Percentiles rank a stretch among this genome's conserved stretches.
phyloP scores from a whole-genome alignment of 2,329 filamentous ascomycete genomes.

The Thielaviopsis punctulata region DNA sequence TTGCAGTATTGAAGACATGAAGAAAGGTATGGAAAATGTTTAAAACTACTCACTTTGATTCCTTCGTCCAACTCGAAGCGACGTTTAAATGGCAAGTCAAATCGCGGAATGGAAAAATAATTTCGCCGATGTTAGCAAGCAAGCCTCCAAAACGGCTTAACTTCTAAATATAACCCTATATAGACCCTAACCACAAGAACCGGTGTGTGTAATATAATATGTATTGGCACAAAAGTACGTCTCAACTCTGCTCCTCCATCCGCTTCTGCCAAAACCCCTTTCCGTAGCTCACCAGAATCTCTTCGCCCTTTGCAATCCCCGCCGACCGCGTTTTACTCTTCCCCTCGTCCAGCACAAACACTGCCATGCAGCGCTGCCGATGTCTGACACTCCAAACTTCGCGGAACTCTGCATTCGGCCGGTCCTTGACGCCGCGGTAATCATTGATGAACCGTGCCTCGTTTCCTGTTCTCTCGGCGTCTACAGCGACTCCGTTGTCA shows the following conservation, averaged over 20 bases:
- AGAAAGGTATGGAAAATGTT: not conserved
- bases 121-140: not conserved
- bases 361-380: slow-evolving; percentile 36
- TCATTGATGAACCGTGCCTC: slow-evolving; percentile 52
- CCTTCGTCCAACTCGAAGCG: not conserved
- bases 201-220: not conserved
- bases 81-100: not conserved
- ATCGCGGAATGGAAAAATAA: slow-evolving; percentile 6
- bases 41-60: not conserved
- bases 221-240: not conserved
- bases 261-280: slow-evolving; percentile 42
- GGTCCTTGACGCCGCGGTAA: slow-evolving; percentile 38
- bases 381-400: slow-evolving; percentile 37
- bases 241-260: not conserved
- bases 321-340: slow-evolving; percentile 18
- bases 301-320: slow-evolving; percentile 39
- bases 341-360: slow-evolving; percentile 35
- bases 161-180: not conserved
- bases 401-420: slow-evolving; percentile 41
- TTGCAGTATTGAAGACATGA: too few species aligned
- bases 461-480: slow-evolving; percentile 40
- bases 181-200: not conserved
- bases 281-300: slow-evolving; percentile 49
- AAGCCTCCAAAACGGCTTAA: not conserved
- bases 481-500: slow-evolving; percentile 39